phyloP scores from a whole-genome alignment of 257 asterid genomes.

The Nicotiana noctiflora region DNA sequence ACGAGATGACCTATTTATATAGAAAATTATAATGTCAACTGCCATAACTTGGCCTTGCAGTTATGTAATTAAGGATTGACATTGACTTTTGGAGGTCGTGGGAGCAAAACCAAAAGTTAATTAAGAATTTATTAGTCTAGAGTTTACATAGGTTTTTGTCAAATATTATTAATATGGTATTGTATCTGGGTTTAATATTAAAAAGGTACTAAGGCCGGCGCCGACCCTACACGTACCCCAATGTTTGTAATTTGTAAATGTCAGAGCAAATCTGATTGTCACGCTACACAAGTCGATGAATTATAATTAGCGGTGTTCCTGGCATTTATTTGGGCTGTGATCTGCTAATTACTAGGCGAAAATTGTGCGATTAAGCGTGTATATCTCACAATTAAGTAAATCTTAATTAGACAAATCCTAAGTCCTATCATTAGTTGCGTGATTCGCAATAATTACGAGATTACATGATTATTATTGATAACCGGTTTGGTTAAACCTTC shows the following conservation, averaged over 20 bases:
- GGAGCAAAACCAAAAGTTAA: not conserved
- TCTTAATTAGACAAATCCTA: not conserved
- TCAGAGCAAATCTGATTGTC: not conserved
- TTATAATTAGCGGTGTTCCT: not conserved
- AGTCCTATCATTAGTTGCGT: not conserved
- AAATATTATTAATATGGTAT: not conserved
- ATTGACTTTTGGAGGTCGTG: not conserved
- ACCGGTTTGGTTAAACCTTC: too few species aligned
- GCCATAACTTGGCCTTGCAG: slow-evolving; percentile 1
- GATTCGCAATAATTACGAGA: not conserved
- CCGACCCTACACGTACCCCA: not conserved
- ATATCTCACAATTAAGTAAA: too few species aligned
- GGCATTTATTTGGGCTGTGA: not conserved
- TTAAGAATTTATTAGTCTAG: not conserved
- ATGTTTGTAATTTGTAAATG: not conserved
- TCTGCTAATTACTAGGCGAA: slow-evolving; percentile 2
- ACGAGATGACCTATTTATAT: slow-evolving; percentile 4
- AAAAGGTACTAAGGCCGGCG: not conserved
- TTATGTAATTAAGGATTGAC: not conserved
- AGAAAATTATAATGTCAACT: slow-evolving; percentile 7
- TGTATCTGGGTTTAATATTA: not conserved
- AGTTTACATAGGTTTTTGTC: not conserved
- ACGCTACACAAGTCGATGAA: not conserved
- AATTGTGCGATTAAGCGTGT: not conserved
- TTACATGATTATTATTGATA: not conserved